Percentiles rank a stretch among this genome's conserved stretches.
These are phyloP conservation scores for Moricandia arvensis DNA, from an alignment of 345 rosid genomes.

Conservation along the genomic window DNA sequence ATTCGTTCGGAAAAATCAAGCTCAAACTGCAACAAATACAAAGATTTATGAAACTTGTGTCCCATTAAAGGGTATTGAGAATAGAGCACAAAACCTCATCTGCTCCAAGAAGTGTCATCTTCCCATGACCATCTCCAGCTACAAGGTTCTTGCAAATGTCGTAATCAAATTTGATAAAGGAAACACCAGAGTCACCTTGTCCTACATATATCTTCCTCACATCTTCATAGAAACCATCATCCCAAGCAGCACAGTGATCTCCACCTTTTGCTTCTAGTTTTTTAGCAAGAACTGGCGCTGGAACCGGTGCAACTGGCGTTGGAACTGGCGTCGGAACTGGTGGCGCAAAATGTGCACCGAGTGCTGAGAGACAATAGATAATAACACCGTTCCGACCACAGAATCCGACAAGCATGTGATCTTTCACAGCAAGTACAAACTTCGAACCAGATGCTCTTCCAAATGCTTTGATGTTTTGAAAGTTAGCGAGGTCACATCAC, in stretches of 20 bases:
- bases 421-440: neutral
- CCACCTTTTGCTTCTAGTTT: slow-evolving; percentile 14
- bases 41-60: neutral
- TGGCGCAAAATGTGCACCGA: slow-evolving; percentile 18
- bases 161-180: slow-evolving; percentile 11
- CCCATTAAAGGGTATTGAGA: neutral
- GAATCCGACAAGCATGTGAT: neutral
- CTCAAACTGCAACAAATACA: slow-evolving; percentile 21
- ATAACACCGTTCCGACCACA: neutral
- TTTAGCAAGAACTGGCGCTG: neutral
- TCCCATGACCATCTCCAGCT: slow-evolving; percentile 17
- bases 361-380: neutral
- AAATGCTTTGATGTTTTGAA: neutral
- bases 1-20: slow-evolving; percentile 14
- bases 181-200: slow-evolving; percentile 9
- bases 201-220: slow-evolving; percentile 17
- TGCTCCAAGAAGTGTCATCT: slow-evolving; percentile 8
- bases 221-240: slow-evolving; percentile 12
- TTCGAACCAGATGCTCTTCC: neutral
- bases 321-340: neutral
- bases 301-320: neutral
- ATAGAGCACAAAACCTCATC: neutral
- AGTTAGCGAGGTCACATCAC: neutral
- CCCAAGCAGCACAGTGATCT: slow-evolving; percentile 16
- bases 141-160: neutral